Conservation (phyloP, 257 asterid genomes). For the Nicotiana sylvestris region DNA sequence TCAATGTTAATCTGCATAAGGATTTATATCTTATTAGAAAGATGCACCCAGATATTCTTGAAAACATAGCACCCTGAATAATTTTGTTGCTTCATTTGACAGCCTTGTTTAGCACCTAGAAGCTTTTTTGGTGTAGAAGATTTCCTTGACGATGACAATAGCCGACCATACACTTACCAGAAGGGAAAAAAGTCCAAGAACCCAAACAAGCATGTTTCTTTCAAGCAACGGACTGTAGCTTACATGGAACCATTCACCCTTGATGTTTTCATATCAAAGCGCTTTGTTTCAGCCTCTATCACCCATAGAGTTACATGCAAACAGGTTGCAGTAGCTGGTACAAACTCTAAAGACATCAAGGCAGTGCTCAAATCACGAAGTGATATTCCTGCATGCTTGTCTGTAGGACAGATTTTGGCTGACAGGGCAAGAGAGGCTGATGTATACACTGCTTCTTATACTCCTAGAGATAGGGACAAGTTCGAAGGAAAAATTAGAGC, state of each 20-base stretch:
- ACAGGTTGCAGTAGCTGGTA: conserved; percentile 97
- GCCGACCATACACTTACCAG: conserved; percentile 83
- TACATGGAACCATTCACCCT: conserved; percentile 94
- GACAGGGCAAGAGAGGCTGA: conserved; percentile 95
- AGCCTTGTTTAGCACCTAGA: conserved; percentile 67
- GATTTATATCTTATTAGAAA: neutral
- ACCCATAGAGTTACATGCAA: conserved; percentile 93
- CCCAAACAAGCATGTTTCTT: conserved; percentile 70
- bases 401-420: conserved; percentile 67
- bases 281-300: conserved; percentile 86
- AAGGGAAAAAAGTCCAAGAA: conserved; percentile 78
- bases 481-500: conserved; percentile 97
- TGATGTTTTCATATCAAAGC: conserved; percentile 82
- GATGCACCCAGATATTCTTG: neutral
- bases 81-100: conserved; percentile 18
- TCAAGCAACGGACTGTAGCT: conserved; percentile 85
- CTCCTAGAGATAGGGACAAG: conserved; percentile 89
- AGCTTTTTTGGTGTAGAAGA: conserved; percentile 97
- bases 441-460: conserved; percentile 75
- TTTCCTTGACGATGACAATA: conserved; percentile 78
- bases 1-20: neutral
- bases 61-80: neutral
- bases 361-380: conserved; percentile 81
- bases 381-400: conserved; percentile 86
- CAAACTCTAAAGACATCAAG: conserved; percentile 89